These are phyloP conservation scores for Fraxinus nigra DNA, from an alignment of 305 asterid species.

Conservation along the genomic window DNA sequence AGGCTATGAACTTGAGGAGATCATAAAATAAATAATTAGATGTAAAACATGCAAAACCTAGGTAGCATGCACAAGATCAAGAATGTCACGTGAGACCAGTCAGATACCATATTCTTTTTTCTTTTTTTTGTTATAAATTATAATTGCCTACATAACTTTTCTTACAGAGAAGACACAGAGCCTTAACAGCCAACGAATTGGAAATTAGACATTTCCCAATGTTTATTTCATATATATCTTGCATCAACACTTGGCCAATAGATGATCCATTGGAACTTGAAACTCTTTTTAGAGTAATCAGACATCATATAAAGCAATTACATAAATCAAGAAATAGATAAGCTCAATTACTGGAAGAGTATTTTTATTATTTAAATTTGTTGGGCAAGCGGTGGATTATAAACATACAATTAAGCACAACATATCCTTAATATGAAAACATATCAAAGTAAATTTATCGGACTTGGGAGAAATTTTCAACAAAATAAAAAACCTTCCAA, in stretches of 20 bases:
- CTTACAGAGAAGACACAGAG: conserved; percentile 15
- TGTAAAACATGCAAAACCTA: conserved; percentile 6
- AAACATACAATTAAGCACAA: neutral
- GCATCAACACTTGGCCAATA: conserved; percentile 41
- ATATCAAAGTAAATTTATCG: too few species aligned
- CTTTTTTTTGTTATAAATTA: conserved; percentile 14
- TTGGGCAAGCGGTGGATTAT: neutral
- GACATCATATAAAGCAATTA: neutral
- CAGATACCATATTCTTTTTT: neutral
- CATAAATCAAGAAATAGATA: conserved; percentile 1
- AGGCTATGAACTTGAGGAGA: neutral
- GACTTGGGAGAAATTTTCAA: neutral
- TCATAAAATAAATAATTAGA: neutral
- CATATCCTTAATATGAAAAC: neutral
- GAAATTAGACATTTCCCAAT: conserved; percentile 41
- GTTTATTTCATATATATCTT: conserved; percentile 23
- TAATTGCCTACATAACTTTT: neutral
- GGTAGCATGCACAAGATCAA: conserved; percentile 15
- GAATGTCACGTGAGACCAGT: conserved; percentile 14
- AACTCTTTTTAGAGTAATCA: conserved; percentile 27
- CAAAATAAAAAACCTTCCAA: neutral
- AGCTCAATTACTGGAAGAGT: neutral
- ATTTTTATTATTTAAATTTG: neutral
- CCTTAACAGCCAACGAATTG: conserved; percentile 36
- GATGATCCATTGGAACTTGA: conserved; percentile 47